Conservation (phyloP, 2,329 filamentous ascomycete genomes). For the Parastagonospora avenae region DNA sequence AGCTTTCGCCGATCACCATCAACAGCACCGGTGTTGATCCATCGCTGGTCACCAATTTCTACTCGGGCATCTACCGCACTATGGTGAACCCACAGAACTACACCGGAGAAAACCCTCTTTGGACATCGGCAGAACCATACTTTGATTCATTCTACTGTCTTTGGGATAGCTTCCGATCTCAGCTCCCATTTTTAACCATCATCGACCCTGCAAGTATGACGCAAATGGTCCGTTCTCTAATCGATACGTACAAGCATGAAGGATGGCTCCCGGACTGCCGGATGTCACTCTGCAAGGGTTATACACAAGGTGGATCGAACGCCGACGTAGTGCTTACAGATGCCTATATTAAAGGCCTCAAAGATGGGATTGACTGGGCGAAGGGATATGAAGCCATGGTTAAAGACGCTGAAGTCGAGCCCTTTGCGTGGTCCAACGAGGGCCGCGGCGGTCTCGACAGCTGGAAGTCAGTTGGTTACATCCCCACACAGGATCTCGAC, state of each 20-base stretch:
- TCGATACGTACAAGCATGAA: conserved; percentile 71
- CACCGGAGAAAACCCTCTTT: conserved; percentile 73
- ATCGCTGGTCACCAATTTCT: conserved; percentile 67
- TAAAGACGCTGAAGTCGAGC: conserved; percentile 71
- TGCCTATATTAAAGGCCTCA: conserved; percentile 69
- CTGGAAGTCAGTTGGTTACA: conserved; percentile 74
- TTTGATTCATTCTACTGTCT: conserved; percentile 78
- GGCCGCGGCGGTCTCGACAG: conserved; percentile 68
- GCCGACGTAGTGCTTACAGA: conserved; percentile 72
- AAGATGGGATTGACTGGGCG: conserved; percentile 67
- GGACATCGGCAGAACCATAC: conserved; percentile 70
- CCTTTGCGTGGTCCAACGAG: conserved; percentile 70
- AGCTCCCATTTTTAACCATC: conserved; percentile 70
- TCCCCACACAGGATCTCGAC: conserved; percentile 68
- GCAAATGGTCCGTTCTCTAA: conserved; percentile 68
- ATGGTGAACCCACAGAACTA: conserved; percentile 77
- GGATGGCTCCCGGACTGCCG: conserved; percentile 77
- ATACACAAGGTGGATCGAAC: conserved; percentile 73
- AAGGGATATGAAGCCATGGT: conserved; percentile 72
- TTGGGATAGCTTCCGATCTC: conserved; percentile 73
- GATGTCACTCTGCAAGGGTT: conserved; percentile 66
- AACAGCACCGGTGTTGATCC: conserved; percentile 61
- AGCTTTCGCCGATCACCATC: conserved; percentile 64
- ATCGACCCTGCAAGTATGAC: conserved; percentile 67
- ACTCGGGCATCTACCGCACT: conserved; percentile 73